Evolutionary conservation across 805 yeast genomes (phyloP), one percentile per base, ranked within the genome.

Genomic region (Candida vaughaniae): DNA sequence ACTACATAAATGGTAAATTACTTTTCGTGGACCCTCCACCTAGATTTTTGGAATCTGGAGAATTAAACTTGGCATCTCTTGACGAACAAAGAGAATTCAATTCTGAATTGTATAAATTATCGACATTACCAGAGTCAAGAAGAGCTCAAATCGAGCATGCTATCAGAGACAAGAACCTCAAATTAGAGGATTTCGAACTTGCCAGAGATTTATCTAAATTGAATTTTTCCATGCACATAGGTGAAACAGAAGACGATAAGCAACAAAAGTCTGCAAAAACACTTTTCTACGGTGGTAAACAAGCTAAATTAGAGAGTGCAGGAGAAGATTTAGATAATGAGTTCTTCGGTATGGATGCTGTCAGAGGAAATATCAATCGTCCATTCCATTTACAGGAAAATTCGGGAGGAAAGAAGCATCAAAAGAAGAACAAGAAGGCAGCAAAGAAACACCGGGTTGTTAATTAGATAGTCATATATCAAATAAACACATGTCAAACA

Each of bases 1-100:
- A 93, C 61, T 93, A 89, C 52, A 97, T 95, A 18, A 86, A 78
- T 59, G 99, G 98, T 47, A 90, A 88, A 59, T 68, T 93, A 39
- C 67, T 88, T 32, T 90, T 75, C 56, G 82, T 86, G 28, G 82
- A 80, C 46, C 96, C 98, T 11, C 99, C 99, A 26, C 98, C 98
- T 36, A 49, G 37, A 29, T 67, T 66, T 31, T 57, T 72, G 15
- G 79, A 66, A 3, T 82, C 77, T 35, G 82, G 78, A 10, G 69
- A 78, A 3, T 81, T 78, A 51, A 83, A 79, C 42, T 64, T 75
- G 42, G 62, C 69, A 19, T 71, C 73, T 31, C 37, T 66, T 25
- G 55, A 57, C 20, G 69, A 64, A 39, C 49, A 58, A 15, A 53
- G 71, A 39, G 63, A 56, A 7, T 93, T 89, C 66, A 93, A 93